A percentile compares a stretch with the other conserved stretches of the same genome.
These are phyloP conservation scores for Apophysomyces variabilis DNA, from an alignment of 371 early-diverging fungal species.

Conservation along the genomic window DNA sequence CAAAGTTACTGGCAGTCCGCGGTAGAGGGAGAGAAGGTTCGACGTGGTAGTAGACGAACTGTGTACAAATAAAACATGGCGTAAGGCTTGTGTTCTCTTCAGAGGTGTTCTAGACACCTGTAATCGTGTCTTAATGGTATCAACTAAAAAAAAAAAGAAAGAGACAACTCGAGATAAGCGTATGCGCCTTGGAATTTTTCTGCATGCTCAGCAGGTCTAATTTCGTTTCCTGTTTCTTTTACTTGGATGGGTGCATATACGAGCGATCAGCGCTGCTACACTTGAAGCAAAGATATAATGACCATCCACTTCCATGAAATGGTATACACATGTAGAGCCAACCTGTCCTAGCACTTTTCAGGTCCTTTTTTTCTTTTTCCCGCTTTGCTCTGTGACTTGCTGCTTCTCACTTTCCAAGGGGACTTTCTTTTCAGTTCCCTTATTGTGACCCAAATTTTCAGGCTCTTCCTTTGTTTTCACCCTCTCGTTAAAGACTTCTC, in stretches of 20 bases:
- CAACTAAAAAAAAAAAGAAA: not conserved
- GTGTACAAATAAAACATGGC: not conserved
- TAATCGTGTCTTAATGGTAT: conserved; percentile 3
- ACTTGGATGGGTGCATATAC: conserved; percentile 69
- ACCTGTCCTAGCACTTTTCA: not conserved
- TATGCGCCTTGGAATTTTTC: too few relatives aligned
- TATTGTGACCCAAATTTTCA: too few relatives aligned
- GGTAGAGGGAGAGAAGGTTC: conserved; percentile 37
- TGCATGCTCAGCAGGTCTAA: too few relatives aligned
- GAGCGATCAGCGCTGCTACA: conserved; percentile 59
- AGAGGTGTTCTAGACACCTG: conserved; percentile 2
- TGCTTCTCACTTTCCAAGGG: too few relatives aligned
- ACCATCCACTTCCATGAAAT: conserved; percentile 24
- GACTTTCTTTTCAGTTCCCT: too few relatives aligned
- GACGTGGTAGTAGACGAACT: not conserved
- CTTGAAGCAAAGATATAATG: conserved; percentile 62
- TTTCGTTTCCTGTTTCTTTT: conserved; percentile 10
- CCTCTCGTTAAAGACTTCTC: not conserved
- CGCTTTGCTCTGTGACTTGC: not conserved
- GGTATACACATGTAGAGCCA: not conserved
- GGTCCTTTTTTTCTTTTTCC: not conserved
- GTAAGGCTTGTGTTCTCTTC: not conserved
- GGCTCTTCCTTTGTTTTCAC: too few relatives aligned
- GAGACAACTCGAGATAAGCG: too few relatives aligned
- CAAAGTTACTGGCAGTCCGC: conserved; percentile 71